Evolutionary conservation across 75 land plant genomes (phyloP).

Genomic region (Selaginella tamariscina): DNA sequence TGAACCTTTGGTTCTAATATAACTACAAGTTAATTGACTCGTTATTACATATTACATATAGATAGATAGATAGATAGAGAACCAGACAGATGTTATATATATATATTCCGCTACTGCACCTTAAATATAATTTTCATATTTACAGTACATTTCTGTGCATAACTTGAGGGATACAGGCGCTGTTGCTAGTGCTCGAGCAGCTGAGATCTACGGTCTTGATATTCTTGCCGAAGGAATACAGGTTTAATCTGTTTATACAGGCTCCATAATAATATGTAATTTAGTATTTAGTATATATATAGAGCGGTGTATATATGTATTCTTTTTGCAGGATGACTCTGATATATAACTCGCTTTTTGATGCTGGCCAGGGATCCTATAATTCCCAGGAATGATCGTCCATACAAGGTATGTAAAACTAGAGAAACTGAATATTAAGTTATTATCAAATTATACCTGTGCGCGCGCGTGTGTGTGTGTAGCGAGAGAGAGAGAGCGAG

Average conservation of each 20-base stretch:
- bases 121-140: conserved; percentile 6
- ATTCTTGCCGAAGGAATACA: conserved; percentile 80
- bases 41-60: too few relatives aligned
- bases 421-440: neutral
- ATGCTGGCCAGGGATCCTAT: conserved; percentile 90
- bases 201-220: conserved; percentile 64
- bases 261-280: neutral
- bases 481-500: too few relatives aligned
- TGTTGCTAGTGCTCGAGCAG: conserved; percentile 79
- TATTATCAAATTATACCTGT: neutral
- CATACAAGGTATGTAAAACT: conserved; percentile 47
- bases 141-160: conserved; percentile 47
- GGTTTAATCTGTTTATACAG: conserved; percentile 24
- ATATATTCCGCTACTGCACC: neutral
- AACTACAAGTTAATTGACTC: neutral
- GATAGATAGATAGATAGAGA: too few relatives aligned
- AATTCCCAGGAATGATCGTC: conserved; percentile 60
- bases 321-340: conserved; percentile 48
- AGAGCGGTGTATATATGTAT: neutral
- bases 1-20: conserved; percentile 1
- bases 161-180: conserved; percentile 71
- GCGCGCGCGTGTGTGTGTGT: neutral
- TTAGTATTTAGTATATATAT: conserved; percentile 3
- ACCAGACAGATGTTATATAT: neutral
- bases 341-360: conserved; percentile 80